Percentiles rank a stretch among this genome's conserved stretches.
phyloP scores from a whole-genome alignment of 1,284 basidiomycete species.

The Heliocybe sulcata region DNA sequence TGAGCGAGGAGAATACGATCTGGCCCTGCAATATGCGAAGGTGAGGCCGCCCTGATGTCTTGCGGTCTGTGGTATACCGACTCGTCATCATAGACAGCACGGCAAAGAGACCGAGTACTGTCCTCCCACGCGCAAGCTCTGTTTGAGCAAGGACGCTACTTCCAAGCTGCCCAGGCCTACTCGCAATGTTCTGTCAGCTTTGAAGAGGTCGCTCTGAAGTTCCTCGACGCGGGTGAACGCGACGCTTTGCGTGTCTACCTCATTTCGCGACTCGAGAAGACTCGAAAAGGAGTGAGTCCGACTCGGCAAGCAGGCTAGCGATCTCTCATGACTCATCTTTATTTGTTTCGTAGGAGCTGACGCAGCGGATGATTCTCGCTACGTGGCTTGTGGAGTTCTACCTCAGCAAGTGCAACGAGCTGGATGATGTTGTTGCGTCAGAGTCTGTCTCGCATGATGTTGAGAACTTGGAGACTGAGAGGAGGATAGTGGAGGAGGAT shows the following conservation, averaged over 20 bases:
- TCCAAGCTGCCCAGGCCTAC: constrained; percentile 89
- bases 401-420: constrained; percentile 91
- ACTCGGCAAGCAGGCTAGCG: background rate
- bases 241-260: constrained; percentile 92
- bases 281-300: constrained; percentile 62
- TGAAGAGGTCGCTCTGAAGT: constrained; percentile 89
- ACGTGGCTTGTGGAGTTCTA: constrained; percentile 99
- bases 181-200: constrained; percentile 86
- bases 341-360: constrained; percentile 59
- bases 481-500: constrained; percentile 86
- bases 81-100: constrained; percentile 49
- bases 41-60: constrained; percentile 28
- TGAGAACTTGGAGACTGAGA: constrained; percentile 80
- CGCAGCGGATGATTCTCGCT: constrained; percentile 95
- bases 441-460: constrained; percentile 83
- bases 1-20: constrained; percentile 69
- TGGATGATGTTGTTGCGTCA: constrained; percentile 86
- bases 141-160: constrained; percentile 78
- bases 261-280: constrained; percentile 79
- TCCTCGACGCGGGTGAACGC: constrained; percentile 86
- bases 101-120: constrained; percentile 82
- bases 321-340: background rate
- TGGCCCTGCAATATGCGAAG: constrained; percentile 79
- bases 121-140: constrained; percentile 83
- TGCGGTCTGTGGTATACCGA: background rate